These are phyloP conservation scores for Aspergillus cristatus DNA, from an alignment of 495 filamentous ascomycete species.

Conservation along the genomic window DNA sequence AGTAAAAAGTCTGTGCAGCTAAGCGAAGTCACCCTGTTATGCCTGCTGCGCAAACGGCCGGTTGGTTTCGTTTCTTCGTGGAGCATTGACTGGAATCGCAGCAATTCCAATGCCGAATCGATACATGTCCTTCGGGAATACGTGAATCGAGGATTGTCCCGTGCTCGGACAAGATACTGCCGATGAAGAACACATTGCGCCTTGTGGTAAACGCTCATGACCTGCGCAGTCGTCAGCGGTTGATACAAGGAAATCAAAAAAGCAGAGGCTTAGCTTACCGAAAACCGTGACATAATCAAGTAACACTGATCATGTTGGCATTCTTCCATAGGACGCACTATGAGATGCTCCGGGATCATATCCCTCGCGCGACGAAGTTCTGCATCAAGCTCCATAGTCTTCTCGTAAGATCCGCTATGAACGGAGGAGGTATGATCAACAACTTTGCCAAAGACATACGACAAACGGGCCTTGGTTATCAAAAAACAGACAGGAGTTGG, in stretches of 20 bases:
- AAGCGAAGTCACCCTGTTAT: slow-evolving; percentile 66
- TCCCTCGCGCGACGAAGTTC: slow-evolving; percentile 64
- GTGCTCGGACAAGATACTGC: slow-evolving; percentile 67
- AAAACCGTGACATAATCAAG: slow-evolving; percentile 77
- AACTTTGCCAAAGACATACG: slow-evolving; percentile 53
- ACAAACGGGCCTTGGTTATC: slow-evolving; percentile 67
- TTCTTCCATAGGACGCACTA: slow-evolving; percentile 68
- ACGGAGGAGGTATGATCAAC: slow-evolving; percentile 40
- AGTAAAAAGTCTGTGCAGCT: slow-evolving; percentile 80
- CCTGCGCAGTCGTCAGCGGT: slow-evolving; percentile 18
- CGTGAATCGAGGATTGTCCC: slow-evolving; percentile 72
- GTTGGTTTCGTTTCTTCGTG: slow-evolving; percentile 62
- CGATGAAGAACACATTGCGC: slow-evolving; percentile 81
- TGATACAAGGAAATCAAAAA: neutral
- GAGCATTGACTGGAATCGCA: slow-evolving; percentile 67
- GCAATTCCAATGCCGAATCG: slow-evolving; percentile 72
- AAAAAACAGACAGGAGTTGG: slow-evolving; percentile 83
- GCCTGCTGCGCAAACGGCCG: slow-evolving; percentile 62
- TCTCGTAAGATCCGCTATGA: slow-evolving; percentile 59
- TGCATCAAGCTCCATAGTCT: slow-evolving; percentile 71
- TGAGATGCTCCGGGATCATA: slow-evolving; percentile 68
- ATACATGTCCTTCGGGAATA: slow-evolving; percentile 81
- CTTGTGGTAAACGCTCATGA: slow-evolving; percentile 88
- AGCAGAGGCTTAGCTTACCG: slow-evolving; percentile 22
- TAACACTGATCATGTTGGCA: slow-evolving; percentile 64